Base-by-base conservation (phyloP, 257 asterid genomes). In the Ligustrum vulgare region DNA sequence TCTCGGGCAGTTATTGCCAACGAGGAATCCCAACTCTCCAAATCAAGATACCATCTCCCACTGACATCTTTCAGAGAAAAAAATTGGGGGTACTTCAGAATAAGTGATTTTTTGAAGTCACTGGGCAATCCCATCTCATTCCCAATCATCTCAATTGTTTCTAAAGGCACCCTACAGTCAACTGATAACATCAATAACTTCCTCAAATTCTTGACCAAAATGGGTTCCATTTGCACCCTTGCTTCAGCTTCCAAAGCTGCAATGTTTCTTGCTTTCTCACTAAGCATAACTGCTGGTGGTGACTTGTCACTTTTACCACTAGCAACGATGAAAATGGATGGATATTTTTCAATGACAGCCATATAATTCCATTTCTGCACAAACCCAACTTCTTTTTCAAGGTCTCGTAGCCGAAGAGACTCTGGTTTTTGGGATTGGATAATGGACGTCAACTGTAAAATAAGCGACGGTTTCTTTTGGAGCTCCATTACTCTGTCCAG, bases 371-470 rank as follows among this genome's bases (percentile, higher is more conserved):
- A 94, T 80, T 94, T 94, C 83, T 92, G 92, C 76, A 91, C 96
- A 62, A 92, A 92, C 67, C 99, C 99, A 66, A 92, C 98, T 84
- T 85, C 93, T 75, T 94, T 94, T 79, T 92, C 99, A n/a, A 91
- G 96, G 87, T 94, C 99, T 86, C 99, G 83, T 28, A 94, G 97
- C 67, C 80, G 89, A 68, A 94, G 81, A 18, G 81, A 80, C 65
- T 74, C 89, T 15, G 75, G 78, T 84, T 89, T 92, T 81, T 78
- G 97, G 67, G 98, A 92, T 39, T 84, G 88, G 64, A 94, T 86
- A 12, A 92, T 82, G 83, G 93, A 91, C 74, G 84, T 89, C 43
- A 94, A 90, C 70, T 79, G 83, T 49, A 94, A 77, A 71, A 94
- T 85, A 70, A 92, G 64, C 5, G 89, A 85, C 36, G 99, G 98